phyloP scores from a whole-genome alignment of 2,329 filamentous ascomycete species.

The Botrytis elliptica region DNA sequence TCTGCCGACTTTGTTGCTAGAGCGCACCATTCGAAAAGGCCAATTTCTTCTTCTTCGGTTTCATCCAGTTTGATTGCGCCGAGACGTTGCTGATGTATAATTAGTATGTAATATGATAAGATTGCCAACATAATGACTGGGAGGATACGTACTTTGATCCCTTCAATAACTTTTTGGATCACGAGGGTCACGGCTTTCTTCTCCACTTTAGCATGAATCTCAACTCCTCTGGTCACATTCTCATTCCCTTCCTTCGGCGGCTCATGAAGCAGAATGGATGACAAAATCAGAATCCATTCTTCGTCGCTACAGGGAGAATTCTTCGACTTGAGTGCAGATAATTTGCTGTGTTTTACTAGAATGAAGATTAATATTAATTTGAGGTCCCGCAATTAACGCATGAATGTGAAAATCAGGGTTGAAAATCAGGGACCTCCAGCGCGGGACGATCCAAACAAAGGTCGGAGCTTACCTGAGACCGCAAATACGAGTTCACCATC shows the following conservation, averaged over 20 bases:
- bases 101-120: conserved; percentile 25
- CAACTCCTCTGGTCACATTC: conserved; percentile 59
- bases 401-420: conserved; percentile 28
- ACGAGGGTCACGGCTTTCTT: conserved; percentile 57
- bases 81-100: conserved; percentile 58
- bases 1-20: conserved; percentile 47
- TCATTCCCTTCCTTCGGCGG: conserved; percentile 44
- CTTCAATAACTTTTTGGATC: conserved; percentile 63
- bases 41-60: conserved; percentile 53
- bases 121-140: not conserved
- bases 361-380: conserved; percentile 25
- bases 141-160: conserved; percentile 60
- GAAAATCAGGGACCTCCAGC: conserved; percentile 27
- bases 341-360: conserved; percentile 56
- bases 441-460: conserved; percentile 27
- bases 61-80: conserved; percentile 61
- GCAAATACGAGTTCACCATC: conserved; percentile 45
- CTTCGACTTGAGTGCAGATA: conserved; percentile 52
- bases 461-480: conserved; percentile 33
- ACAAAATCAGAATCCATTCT: conserved; percentile 67
- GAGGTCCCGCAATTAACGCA: conserved; percentile 35
- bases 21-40: conserved; percentile 69
- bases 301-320: conserved; percentile 55
- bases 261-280: conserved; percentile 52
- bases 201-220: conserved; percentile 59